Percentiles rank a stretch among this genome's conserved stretches.
phyloP scores from a whole-genome alignment of 805 yeast genomes.

The Spathaspora boniae region DNA sequence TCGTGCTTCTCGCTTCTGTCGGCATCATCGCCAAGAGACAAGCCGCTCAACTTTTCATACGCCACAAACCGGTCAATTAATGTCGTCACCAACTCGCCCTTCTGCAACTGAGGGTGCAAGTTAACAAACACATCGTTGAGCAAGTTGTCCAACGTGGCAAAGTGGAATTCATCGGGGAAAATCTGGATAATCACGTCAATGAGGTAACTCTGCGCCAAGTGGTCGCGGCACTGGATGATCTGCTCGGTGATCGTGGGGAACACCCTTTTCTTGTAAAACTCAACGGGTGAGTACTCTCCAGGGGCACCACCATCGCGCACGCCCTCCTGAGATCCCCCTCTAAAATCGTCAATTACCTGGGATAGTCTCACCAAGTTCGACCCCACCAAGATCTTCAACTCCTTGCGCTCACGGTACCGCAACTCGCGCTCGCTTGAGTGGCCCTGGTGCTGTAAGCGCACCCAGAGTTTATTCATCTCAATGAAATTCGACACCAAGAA shows the following conservation, averaged over 20 bases:
- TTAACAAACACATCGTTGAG: constrained; percentile 58
- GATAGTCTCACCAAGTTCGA: constrained; percentile 86
- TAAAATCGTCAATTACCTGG: constrained; percentile 74
- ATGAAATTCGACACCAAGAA: constrained; percentile 84
- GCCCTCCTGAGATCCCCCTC: constrained; percentile 40
- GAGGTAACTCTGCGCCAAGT: constrained; percentile 86
- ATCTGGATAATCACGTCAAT: constrained; percentile 90
- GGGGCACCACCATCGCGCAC: constrained; percentile 12
- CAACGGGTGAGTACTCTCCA: constrained; percentile 24
- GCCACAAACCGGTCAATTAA: constrained; percentile 69
- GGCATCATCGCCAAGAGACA: constrained; percentile 14
- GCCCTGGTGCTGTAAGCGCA: constrained; percentile 92
- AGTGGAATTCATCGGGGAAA: constrained; percentile 89
- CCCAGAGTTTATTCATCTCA: constrained; percentile 99
- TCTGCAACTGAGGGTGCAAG: constrained; percentile 67
- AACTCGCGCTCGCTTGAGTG: constrained; percentile 77
- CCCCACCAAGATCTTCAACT: constrained; percentile 87
- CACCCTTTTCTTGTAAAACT: constrained; percentile 46
- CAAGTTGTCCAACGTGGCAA: constrained; percentile 65
- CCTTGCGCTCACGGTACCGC: constrained; percentile 77
- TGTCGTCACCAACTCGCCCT: constrained; percentile 62
- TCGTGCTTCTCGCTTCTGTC: constrained; percentile 6
- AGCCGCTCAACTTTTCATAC: constrained; percentile 34
- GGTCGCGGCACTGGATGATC: constrained; percentile 87
- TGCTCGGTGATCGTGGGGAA: constrained; percentile 85